Percentiles rank a stretch among this genome's conserved stretches.
phyloP scores from a whole-genome alignment of 768 basidiomycete species.

The Boletus reticulatus region DNA sequence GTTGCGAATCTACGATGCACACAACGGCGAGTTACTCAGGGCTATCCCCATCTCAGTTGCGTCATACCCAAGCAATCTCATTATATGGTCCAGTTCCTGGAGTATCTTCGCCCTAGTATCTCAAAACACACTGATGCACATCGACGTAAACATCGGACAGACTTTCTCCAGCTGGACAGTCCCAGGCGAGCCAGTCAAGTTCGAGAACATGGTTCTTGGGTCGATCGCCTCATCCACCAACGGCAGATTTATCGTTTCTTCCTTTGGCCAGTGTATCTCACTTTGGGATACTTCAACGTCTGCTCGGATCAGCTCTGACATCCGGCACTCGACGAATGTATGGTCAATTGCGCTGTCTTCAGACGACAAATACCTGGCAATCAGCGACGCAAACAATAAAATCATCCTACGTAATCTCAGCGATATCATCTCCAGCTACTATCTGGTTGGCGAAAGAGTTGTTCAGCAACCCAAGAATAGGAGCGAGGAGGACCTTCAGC shows the following conservation, averaged over 20 bases:
- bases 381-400: background rate
- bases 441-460: background rate
- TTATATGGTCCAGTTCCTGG: background rate
- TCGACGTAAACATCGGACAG: background rate
- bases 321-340: background rate
- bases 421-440: background rate
- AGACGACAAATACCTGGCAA: background rate
- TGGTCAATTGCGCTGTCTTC: slow-evolving; percentile 6
- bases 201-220: background rate
- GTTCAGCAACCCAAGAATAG: background rate
- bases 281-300: slow-evolving; percentile 7
- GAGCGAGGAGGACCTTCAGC: background rate
- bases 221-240: background rate
- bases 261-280: background rate
- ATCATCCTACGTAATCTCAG: background rate
- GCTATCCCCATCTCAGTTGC: background rate
- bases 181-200: background rate
- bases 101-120: slow-evolving; percentile 1
- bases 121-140: background rate
- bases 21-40: background rate
- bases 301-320: background rate
- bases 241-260: background rate
- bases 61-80: background rate
- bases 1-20: slow-evolving; percentile 2
- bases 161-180: slow-evolving; percentile 1